A percentile compares a stretch with the other conserved stretches of the same genome.
These are phyloP conservation scores for Phycomyces nitens DNA, from an alignment of 192 early-diverging fungal species.

Conservation along the genomic window DNA sequence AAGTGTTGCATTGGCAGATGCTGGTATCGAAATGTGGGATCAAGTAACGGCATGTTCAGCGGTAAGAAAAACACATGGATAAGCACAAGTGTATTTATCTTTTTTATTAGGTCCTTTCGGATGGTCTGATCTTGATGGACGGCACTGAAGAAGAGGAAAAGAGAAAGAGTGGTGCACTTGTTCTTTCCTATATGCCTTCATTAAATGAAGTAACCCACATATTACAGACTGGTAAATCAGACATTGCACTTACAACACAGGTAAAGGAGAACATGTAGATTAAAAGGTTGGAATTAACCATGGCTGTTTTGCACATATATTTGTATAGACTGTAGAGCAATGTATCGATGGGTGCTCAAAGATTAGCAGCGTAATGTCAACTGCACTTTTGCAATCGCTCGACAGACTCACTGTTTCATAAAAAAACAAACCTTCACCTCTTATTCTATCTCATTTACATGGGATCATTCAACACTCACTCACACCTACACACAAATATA, in stretches of 20 bases:
- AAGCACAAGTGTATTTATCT: neutral
- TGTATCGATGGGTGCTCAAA: conserved; percentile 76
- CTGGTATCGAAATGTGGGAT: conserved; percentile 84
- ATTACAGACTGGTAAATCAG: conserved; percentile 65
- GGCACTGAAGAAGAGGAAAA: conserved; percentile 57
- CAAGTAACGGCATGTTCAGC: conserved; percentile 71
- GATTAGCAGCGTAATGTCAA: conserved; percentile 67
- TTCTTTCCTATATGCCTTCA: conserved; percentile 80
- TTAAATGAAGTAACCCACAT: conserved; percentile 77
- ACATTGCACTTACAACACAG: conserved; percentile 41
- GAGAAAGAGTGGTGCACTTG: conserved; percentile 48
- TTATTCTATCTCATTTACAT: too few species aligned
- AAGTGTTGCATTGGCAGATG: conserved; percentile 69
- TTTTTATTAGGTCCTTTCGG: neutral
- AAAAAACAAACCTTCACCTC: too few species aligned
- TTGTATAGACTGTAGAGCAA: conserved; percentile 60
- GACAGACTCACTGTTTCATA: conserved; percentile 8
- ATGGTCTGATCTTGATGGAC: conserved; percentile 45
- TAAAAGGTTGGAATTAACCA: neutral
- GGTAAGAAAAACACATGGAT: conserved; percentile 32
- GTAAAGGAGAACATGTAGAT: conserved; percentile 29
- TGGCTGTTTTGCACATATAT: too few species aligned
- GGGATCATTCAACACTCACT: too few species aligned
- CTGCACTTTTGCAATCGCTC: conserved; percentile 51
- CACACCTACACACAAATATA: too few species aligned